A percentile compares a stretch with the other conserved stretches of the same genome.
Conservation (phyloP, 108 stramenopile genomes). For the Cyclostephanos tholiformis region DNA sequence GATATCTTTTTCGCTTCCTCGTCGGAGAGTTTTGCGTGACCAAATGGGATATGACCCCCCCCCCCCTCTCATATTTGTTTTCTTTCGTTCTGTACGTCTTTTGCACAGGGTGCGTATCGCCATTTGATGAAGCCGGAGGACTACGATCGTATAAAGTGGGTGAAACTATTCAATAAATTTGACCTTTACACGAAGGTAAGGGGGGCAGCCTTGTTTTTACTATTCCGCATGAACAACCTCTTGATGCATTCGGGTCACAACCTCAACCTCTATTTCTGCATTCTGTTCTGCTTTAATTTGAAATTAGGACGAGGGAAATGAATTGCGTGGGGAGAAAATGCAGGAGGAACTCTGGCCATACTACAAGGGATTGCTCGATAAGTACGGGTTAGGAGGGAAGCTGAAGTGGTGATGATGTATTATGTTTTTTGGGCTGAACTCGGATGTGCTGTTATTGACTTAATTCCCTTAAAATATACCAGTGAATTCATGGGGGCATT, state of each 20-base stretch:
- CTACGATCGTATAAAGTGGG: slow-evolving; percentile 63
- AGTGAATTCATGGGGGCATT: too few species aligned
- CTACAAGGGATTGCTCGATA: slow-evolving; percentile 66
- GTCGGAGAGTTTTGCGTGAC: too few species aligned
- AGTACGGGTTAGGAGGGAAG: slow-evolving; percentile 70
- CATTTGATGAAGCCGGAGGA: slow-evolving; percentile 69
- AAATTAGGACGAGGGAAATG: slow-evolving; percentile 60
- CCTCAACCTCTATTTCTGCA: background rate
- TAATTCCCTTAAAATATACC: too few species aligned
- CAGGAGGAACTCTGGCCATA: slow-evolving; percentile 73
- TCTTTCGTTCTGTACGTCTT: background rate
- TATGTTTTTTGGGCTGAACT: too few species aligned
- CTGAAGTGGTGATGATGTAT: slow-evolving; percentile 62
- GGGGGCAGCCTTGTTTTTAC: background rate
- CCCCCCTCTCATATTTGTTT: background rate
- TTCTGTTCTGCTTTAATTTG: too few species aligned
- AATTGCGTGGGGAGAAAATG: slow-evolving; percentile 48
- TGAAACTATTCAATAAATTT: slow-evolving; percentile 73
- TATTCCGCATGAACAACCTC: background rate
- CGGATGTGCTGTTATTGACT: too few species aligned
- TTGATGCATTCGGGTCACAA: background rate
- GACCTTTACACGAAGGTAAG: slow-evolving; percentile 67
- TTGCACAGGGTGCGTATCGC: slow-evolving; percentile 56
- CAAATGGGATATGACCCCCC: too few species aligned
- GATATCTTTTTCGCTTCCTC: too few species aligned